Conservation (phyloP, 306 rosid species). For the Vicia villosa region DNA sequence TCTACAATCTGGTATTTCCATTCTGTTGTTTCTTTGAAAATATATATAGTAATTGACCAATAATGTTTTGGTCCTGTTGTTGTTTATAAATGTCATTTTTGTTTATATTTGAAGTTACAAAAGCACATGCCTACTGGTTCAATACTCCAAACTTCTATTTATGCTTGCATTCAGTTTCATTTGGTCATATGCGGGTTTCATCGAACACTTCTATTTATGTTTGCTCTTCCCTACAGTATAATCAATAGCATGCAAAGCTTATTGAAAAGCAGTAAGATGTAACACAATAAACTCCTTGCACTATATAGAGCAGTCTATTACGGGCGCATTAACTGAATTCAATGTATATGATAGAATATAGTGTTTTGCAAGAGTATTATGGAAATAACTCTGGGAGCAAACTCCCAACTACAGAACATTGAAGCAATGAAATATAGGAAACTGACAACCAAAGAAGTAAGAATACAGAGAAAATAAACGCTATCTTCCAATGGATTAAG, state of each 20-base stretch:
- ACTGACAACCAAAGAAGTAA: no score
- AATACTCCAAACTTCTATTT: not conserved
- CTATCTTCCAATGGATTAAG: no score
- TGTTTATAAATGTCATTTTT: not conserved
- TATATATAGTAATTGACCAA: constrained; percentile 10
- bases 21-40: constrained; percentile 30
- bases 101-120: not conserved
- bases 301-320: not conserved
- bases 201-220: constrained; percentile 10
- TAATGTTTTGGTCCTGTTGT: constrained; percentile 22
- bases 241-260: constrained; percentile 34
- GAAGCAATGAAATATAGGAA: constrained; percentile 36
- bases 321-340: no score
- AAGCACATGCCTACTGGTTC: constrained; percentile 5
- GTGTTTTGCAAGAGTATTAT: no score
- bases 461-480: no score
- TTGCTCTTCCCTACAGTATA: constrained; percentile 68
- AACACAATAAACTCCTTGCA: constrained; percentile 12
- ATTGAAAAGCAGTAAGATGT: constrained; percentile 7
- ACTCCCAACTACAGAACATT: no score
- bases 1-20: constrained; percentile 78
- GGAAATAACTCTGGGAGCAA: no score
- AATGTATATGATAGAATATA: no score
- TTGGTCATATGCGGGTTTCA: constrained; percentile 1
- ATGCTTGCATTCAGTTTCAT: constrained; percentile 21